A percentile compares a stretch with the other conserved stretches of the same genome.
These are phyloP conservation scores for Naganishia kalamii DNA, from an alignment of 768 basidiomycete species.

Conservation along the genomic window DNA sequence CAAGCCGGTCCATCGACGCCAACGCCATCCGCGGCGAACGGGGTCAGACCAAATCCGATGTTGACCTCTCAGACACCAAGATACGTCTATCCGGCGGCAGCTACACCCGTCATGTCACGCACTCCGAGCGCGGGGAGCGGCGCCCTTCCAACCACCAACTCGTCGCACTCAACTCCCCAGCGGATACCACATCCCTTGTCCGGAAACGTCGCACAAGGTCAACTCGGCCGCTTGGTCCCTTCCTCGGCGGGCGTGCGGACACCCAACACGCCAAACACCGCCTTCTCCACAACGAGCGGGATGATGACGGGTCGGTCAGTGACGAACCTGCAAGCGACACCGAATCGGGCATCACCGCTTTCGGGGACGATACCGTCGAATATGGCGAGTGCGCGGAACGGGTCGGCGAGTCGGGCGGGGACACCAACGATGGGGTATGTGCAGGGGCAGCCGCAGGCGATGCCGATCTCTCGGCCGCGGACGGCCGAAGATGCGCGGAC, in stretches of 20 bases:
- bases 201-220: not conserved
- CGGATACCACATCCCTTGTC: not conserved
- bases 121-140: conserved; percentile 8
- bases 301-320: conserved; percentile 1
- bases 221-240: conserved; percentile 1
- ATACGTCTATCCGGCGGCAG: conserved; percentile 14
- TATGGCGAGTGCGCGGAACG: not conserved
- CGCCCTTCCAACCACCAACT: not conserved
- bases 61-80: conserved; percentile 7
- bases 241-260: not conserved
- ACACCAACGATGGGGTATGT: not conserved
- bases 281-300: not conserved
- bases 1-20: not conserved
- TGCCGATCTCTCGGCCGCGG: not conserved
- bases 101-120: conserved; percentile 7
- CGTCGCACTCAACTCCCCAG: not conserved
- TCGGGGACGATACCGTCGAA: not conserved
- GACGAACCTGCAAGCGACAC: not conserved
- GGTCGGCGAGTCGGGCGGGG: not conserved
- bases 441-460: not conserved
- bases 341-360: conserved; percentile 3
- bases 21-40: not conserved
- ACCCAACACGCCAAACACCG: not conserved
- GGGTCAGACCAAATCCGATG: conserved; percentile 9
- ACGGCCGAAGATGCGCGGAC: not conserved